Base-by-base conservation (phyloP, 2,329 filamentous ascomycete species). In the Neonectria ditissima region DNA sequence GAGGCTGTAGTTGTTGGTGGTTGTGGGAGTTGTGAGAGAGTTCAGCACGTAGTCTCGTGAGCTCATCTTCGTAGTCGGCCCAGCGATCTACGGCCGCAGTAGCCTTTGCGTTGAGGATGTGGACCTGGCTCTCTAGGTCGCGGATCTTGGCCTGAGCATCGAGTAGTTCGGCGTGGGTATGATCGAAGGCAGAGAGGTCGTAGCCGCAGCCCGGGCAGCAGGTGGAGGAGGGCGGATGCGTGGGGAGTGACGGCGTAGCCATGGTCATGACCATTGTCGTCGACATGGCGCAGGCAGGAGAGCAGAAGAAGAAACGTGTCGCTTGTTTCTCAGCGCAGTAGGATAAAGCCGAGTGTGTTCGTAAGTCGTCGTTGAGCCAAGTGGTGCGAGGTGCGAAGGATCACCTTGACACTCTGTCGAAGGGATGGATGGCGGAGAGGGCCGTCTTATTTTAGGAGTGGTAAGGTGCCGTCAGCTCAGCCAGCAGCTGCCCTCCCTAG, bases 61-160 rank as follows among this genome's bases (percentile, higher is more conserved):
- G 84, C 76, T 94, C 91, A 78, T 93, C 91, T 79, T 95, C 92
- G 83, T 93, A 94, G 80, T 93, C 90, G 74, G 92, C 91, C 86
- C 86, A 89, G 75, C 85, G 86, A 77, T 89, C 86, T 66, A 88
- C 84, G 75, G 83, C 83, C 34, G 88, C 87, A 3, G 89, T 86
- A 59, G 90, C 90, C 78, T 92, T 93, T 69, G 91, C 84, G 76
- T 89, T 92, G 62, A 94, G 84, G 57, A 89, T 79, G 59, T 86
- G 84, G 57, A 94, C 88, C 74, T 94, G 91, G 37, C 86, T 84
- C 77, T 94, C 88, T 47, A 95, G 83, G 72, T 93, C 90, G 66
- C 84, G 80, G 72, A 92, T 90, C 73, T 88, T 84, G 65, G 84
- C 80, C 75, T 89, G 86, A 59, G 88, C 84, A 58, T 81, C 80